Evolutionary conservation across 768 basidiomycete species (phyloP).

Genomic region (Psilocybe cubensis): DNA sequence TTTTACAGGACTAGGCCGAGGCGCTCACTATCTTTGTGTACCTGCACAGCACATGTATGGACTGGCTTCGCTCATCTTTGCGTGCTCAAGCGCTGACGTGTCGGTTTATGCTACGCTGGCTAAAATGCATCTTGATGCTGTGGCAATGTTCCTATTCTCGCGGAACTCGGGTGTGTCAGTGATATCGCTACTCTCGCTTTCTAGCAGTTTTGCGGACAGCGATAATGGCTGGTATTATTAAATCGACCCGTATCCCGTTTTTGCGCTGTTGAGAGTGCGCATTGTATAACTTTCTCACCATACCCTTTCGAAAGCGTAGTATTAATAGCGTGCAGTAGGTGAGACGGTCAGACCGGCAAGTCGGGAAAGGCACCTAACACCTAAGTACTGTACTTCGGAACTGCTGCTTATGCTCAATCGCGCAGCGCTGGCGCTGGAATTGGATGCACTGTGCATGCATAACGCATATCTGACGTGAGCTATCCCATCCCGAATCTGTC

Average conservation of each 20-base stretch:
- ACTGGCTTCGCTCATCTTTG: not conserved
- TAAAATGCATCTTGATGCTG: not conserved
- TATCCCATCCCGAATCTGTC: slow-evolving; percentile 3
- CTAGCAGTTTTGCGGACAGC: not conserved
- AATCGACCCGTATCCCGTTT: too few species aligned
- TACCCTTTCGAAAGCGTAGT: too few species aligned
- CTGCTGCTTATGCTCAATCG: too few species aligned
- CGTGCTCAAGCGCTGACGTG: not conserved
- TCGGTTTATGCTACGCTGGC: not conserved
- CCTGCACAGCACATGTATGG: not conserved
- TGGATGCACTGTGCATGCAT: too few species aligned
- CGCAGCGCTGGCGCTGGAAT: too few species aligned
- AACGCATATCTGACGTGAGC: not conserved
- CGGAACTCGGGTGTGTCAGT: not conserved
- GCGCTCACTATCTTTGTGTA: not conserved
- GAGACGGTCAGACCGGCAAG: not conserved
- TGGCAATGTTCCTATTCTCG: not conserved
- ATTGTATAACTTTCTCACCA: too few species aligned
- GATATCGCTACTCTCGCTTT: not conserved
- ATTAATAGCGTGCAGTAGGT: not conserved
- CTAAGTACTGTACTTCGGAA: too few species aligned
- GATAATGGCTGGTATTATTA: not conserved
- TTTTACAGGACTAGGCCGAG: not conserved
- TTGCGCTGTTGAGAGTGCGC: too few species aligned
- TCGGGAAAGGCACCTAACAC: too few species aligned